These are phyloP conservation scores for Suillus luteus DNA, from an alignment of 768 basidiomycete species.

Conservation along the genomic window DNA sequence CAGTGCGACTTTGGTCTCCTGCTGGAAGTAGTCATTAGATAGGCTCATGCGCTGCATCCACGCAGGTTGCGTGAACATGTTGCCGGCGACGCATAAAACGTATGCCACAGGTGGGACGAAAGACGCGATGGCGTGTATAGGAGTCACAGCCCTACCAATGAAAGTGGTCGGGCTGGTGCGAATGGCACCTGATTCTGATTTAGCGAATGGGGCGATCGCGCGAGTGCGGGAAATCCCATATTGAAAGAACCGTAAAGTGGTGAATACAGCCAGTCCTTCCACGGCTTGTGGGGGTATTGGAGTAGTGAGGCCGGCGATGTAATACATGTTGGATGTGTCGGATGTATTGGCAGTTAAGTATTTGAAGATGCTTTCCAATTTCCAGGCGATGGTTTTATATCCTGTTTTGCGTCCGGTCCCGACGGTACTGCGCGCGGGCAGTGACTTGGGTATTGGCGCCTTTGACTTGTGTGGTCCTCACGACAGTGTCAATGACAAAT, in stretches of 20 bases:
- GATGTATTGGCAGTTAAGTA: slow-evolving; percentile 7
- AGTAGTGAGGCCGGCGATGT: slow-evolving; percentile 28
- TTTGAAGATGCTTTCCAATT: slow-evolving; percentile 13
- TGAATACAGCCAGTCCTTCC: slow-evolving; percentile 29
- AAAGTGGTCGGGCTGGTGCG: slow-evolving; percentile 18
- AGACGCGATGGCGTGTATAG: slow-evolving; percentile 26
- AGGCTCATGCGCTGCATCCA: slow-evolving; percentile 36
- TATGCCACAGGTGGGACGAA: slow-evolving; percentile 32
- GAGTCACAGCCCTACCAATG: slow-evolving; percentile 31
- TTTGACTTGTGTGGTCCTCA: too few species aligned
- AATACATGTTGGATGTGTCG: slow-evolving; percentile 20
- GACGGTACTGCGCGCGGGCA: too few species aligned
- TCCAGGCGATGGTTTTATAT: background rate
- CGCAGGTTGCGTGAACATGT: slow-evolving; percentile 36
- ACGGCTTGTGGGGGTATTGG: slow-evolving; percentile 18
- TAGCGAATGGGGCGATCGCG: slow-evolving; percentile 5
- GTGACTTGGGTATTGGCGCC: too few species aligned
- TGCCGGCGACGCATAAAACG: slow-evolving; percentile 26
- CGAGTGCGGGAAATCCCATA: slow-evolving; percentile 18
- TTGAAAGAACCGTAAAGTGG: slow-evolving; percentile 29
- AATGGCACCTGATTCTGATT: slow-evolving; percentile 22
- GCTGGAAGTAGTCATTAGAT: slow-evolving; percentile 24
- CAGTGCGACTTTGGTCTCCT: slow-evolving; percentile 26
- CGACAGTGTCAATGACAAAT: too few species aligned
- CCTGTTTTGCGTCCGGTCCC: too few species aligned